phyloP scores from a whole-genome alignment of 2,329 filamentous ascomycete species.

The Fusarium albosuccineum region DNA sequence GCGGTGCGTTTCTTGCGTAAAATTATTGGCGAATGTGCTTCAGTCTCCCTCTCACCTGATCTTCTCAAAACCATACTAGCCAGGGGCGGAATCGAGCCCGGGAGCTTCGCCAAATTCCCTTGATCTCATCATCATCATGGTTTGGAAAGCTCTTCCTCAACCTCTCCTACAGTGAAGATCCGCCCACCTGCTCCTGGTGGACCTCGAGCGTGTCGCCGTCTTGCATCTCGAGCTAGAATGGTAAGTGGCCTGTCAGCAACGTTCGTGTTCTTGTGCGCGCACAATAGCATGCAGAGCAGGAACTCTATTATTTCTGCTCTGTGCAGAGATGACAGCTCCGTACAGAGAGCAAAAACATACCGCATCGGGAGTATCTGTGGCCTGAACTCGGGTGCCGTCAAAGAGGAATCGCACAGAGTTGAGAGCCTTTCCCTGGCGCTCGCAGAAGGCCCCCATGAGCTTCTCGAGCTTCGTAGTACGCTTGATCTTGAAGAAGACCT shows the following conservation, averaged over 20 bases:
- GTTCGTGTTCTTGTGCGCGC: background rate
- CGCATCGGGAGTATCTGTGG: slow-evolving; percentile 88
- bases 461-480: slow-evolving; percentile 95
- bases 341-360: slow-evolving; percentile 68
- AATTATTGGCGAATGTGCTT: slow-evolving; percentile 42
- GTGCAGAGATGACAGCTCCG: background rate
- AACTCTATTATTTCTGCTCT: background rate
- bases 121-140: background rate
- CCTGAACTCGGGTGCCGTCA: slow-evolving; percentile 92
- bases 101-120: slow-evolving; percentile 23
- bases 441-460: slow-evolving; percentile 98
- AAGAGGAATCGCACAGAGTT: slow-evolving; percentile 93
- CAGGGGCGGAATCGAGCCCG: slow-evolving; percentile 32
- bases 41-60: slow-evolving; percentile 36
- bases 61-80: slow-evolving; percentile 39
- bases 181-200: slow-evolving; percentile 97
- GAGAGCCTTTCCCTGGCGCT: slow-evolving; percentile 90
- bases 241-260: slow-evolving; percentile 21
- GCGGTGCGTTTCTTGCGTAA: slow-evolving; percentile 49
- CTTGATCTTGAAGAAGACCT: slow-evolving; percentile 99
- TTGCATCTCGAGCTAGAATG: slow-evolving; percentile 87
- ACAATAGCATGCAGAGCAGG: background rate
- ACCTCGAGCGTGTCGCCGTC: slow-evolving; percentile 97
- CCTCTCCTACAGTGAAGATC: slow-evolving; percentile 53
- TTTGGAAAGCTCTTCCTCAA: background rate